These are phyloP conservation scores for Boletus hoseneyae DNA, from an alignment of 1,284 basidiomycete species.

Conservation along the genomic window DNA sequence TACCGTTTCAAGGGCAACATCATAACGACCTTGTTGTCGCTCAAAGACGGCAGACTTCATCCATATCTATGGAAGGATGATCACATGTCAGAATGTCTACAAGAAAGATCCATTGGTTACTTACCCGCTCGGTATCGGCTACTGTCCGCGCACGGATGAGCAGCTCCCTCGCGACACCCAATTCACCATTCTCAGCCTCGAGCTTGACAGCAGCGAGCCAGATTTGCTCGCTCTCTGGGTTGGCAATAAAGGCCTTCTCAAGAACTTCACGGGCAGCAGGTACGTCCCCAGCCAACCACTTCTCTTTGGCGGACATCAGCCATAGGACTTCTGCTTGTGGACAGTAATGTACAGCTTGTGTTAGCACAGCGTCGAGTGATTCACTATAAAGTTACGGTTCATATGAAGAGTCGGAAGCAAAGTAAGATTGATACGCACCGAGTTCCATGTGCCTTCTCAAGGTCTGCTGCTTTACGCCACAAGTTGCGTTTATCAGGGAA, in stretches of 20 bases:
- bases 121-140: conserved; percentile 85
- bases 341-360: conserved; percentile 82
- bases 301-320: conserved; percentile 97
- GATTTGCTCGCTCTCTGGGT: conserved; percentile 95
- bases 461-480: conserved; percentile 88
- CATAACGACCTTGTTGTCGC: conserved; percentile 76
- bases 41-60: conserved; percentile 98
- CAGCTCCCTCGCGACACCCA: conserved; percentile 81
- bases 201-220: conserved; percentile 97
- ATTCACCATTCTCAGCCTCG: conserved; percentile 91
- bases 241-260: conserved; percentile 88
- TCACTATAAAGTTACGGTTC: conserved; percentile 44
- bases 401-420: neutral
- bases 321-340: conserved; percentile 95
- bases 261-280: conserved; percentile 84
- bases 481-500: conserved; percentile 82
- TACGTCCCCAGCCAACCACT: conserved; percentile 88
- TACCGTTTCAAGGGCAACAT: conserved; percentile 74
- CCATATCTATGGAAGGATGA: conserved; percentile 70
- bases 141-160: conserved; percentile 86
- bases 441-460: conserved; percentile 89
- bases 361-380: conserved; percentile 79
- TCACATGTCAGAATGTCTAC: neutral
- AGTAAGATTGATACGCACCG: conserved; percentile 40
- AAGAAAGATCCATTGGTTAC: conserved; percentile 25